phyloP scores from a whole-genome alignment of 441 rosid genomes.

The Macaranga tanarius region DNA sequence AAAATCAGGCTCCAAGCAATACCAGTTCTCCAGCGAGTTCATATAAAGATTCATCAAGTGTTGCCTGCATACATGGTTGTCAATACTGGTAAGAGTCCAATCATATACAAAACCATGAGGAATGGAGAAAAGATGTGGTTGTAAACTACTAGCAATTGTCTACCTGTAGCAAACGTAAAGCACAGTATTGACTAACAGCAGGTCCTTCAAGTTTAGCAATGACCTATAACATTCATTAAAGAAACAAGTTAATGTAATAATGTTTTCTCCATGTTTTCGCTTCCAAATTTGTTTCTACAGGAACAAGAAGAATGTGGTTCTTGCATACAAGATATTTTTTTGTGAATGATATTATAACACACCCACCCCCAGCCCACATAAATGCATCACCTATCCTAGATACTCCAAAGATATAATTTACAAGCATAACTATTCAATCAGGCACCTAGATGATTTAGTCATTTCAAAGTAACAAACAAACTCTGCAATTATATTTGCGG shows the following conservation, averaged over 20 bases:
- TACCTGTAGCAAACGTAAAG: constrained; percentile 93
- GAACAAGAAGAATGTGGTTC: constrained; percentile 6
- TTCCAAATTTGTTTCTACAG: not conserved
- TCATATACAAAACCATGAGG: constrained; percentile 17
- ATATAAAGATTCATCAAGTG: constrained; percentile 93
- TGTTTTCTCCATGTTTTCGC: constrained; percentile 11
- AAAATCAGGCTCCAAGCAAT: constrained; percentile 24
- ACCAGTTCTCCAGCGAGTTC: constrained; percentile 99
- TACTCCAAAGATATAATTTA: not conserved
- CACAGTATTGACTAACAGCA: constrained; percentile 97
- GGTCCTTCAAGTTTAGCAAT: constrained; percentile 99
- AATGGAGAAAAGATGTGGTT: constrained; percentile 1
- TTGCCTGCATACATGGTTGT: constrained; percentile 64
- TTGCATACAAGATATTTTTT: not conserved
- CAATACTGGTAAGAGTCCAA: constrained; percentile 25
- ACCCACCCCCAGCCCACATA: not conserved
- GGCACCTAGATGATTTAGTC: not conserved
- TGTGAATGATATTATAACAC: not conserved
- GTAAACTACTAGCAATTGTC: constrained; percentile 21
- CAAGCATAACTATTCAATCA: not conserved
- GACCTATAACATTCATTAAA: constrained; percentile 44
- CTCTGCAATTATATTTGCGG: not conserved
- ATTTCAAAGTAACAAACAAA: not conserved
- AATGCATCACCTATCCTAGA: not conserved
- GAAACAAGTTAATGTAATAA: not conserved